Evolutionary conservation across 2,329 filamentous ascomycete genomes (phyloP), one percentile per base, ranked within the genome.

Genomic region (Fusarium globosum): DNA sequence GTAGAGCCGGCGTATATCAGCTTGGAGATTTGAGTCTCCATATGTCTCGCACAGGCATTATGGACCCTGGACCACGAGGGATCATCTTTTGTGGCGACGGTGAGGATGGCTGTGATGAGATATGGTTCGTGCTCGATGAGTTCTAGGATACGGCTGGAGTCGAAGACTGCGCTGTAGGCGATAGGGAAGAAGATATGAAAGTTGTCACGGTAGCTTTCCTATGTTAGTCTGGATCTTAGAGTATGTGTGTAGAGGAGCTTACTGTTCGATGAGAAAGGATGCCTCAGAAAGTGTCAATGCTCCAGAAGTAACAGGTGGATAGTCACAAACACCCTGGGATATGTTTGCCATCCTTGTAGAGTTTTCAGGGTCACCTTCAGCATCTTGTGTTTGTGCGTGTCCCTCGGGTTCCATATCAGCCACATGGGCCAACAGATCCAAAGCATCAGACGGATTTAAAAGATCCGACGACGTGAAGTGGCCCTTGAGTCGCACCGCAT

Each of bases 181-280:
- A 94, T 83, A 1, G 92, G 92, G 63, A 93, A 92, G 81, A 91
- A 93, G 1, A 90, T 89, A 76, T 94, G 91, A 73, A 92, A 93
- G 69, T 90, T 86, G 65, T 90, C 84, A 62, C 88, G 89, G 74
- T 92, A 93, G 35, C 90, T 89, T 43, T 21, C 18, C 26, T 2
- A 7, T 6, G 15, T 67, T 6, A 67, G 43, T 13, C 10, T 21
- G 8, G 6, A 33, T 49, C 1, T n/a, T 28, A 13, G 12, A 23
- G n/a, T 18, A 12, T 16, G n/a, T 16, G 9, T 5, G 0, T 26
- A 4, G 6, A 28, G 26, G 15, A 26, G 61, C 77, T 66, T 51
- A 80, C 80, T 76, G 74, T 80, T 71, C 76, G 8, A 81, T 72
- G 7, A 79, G 76, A 48, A 75, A 70, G 1, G 69, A 62, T 6